phyloP scores from a whole-genome alignment of 75 land plant genomes.

The Selaginella tamariscina region DNA sequence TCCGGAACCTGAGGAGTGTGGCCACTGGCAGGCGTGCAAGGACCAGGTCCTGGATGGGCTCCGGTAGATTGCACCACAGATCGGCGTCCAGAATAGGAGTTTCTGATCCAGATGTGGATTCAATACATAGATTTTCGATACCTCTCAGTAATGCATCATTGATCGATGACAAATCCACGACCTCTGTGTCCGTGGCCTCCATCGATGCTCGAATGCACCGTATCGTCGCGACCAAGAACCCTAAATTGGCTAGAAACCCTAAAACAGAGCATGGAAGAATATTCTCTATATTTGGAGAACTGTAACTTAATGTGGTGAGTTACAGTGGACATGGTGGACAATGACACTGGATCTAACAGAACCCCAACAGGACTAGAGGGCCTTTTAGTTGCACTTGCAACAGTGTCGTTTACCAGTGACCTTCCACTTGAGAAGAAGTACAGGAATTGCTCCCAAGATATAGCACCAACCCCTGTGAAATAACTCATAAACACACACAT shows the following conservation, averaged over 20 bases:
- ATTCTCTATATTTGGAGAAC: no score
- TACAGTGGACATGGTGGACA: background rate
- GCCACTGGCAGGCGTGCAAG: constrained; percentile 54
- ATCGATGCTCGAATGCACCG: no score
- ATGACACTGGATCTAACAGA: background rate
- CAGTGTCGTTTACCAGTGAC: constrained; percentile 15
- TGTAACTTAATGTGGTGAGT: background rate
- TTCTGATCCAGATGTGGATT: no score
- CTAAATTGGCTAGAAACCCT: no score
- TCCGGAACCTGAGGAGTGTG: constrained; percentile 38
- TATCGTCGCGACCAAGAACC: no score
- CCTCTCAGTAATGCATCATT: no score
- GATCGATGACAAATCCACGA: no score
- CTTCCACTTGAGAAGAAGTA: constrained; percentile 31
- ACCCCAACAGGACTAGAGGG: background rate
- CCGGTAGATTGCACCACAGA: constrained; percentile 55
- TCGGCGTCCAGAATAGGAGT: constrained; percentile 48
- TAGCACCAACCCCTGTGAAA: constrained; percentile 25
- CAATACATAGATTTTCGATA: no score
- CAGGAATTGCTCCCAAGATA: constrained; percentile 31
- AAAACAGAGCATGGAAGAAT: no score
- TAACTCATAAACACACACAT: no score
- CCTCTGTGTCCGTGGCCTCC: no score
- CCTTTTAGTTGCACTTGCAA: background rate
- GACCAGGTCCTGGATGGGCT: constrained; percentile 45